A percentile compares a stretch with the other conserved stretches of the same genome.
Evolutionary conservation across 306 rosid species (phyloP).

Genomic region (Cyclanthera cordifolia): DNA sequence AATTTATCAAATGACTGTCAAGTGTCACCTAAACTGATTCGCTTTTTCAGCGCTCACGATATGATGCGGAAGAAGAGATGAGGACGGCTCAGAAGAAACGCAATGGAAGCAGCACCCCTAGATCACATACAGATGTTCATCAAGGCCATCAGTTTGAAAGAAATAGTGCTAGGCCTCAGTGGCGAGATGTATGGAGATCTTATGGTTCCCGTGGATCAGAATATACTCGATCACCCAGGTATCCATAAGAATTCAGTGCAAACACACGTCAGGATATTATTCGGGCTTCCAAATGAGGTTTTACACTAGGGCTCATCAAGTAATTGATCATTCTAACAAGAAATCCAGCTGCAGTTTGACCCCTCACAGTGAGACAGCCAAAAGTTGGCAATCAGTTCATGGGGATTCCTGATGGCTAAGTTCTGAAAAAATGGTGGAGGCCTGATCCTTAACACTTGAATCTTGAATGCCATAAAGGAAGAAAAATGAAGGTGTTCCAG

Average conservation of each 20-base stretch:
- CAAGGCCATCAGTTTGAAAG: slow-evolving; percentile 54
- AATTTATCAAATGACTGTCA: not conserved
- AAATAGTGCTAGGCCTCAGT: slow-evolving; percentile 40
- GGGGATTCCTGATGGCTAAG: not conserved
- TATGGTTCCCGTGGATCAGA: slow-evolving; percentile 50
- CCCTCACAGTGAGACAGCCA: not conserved
- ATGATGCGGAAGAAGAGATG: slow-evolving; percentile 82
- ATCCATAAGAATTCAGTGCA: slow-evolving; percentile 22
- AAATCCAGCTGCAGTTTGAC: slow-evolving; percentile 8
- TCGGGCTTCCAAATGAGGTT: not conserved
- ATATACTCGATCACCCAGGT: slow-evolving; percentile 40
- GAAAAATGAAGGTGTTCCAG: slow-evolving; percentile 2
- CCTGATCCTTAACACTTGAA: not conserved
- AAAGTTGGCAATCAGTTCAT: not conserved
- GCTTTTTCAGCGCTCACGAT: slow-evolving; percentile 55
- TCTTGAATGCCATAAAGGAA: not conserved
- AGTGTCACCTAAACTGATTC: not conserved
- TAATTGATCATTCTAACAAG: not conserved
- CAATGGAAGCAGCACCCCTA: slow-evolving; percentile 42
- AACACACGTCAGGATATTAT: slow-evolving; percentile 6
- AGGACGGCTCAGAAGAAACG: slow-evolving; percentile 66
- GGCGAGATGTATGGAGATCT: slow-evolving; percentile 66
- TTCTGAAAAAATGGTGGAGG: not conserved
- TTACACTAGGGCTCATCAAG: not conserved
- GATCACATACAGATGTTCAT: slow-evolving; percentile 47